A percentile compares a stretch with the other conserved stretches of the same genome.
Evolutionary conservation across 805 yeast species (phyloP).

Genomic region (Hanseniaspora singularis): DNA sequence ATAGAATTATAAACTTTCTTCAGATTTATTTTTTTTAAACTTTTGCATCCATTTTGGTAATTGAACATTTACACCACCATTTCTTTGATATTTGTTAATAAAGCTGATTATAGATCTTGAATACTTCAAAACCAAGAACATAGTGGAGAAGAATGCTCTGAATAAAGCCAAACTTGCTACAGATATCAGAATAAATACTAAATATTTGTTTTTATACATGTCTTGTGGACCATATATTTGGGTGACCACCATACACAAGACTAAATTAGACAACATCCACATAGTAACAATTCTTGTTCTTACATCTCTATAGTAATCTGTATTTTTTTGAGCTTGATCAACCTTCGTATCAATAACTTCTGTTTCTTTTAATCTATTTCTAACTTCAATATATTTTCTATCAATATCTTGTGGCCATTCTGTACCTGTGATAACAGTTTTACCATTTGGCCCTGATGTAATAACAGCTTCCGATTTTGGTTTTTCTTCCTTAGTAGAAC

Average conservation of each 20-base stretch:
- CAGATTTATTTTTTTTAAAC: slow-evolving; percentile 1
- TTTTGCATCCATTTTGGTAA: slow-evolving; percentile 9
- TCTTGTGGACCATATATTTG: slow-evolving; percentile 66
- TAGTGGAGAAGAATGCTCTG: slow-evolving; percentile 71
- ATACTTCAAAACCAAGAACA: slow-evolving; percentile 42
- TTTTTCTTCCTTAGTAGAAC: slow-evolving; percentile 64
- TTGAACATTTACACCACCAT: slow-evolving; percentile 19
- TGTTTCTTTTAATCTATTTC: slow-evolving; percentile 29
- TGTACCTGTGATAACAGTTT: slow-evolving; percentile 59
- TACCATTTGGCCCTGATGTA: slow-evolving; percentile 67
- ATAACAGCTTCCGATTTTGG: slow-evolving; percentile 73
- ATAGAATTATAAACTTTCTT: no score
- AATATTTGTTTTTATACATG: slow-evolving; percentile 56
- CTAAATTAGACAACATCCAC: slow-evolving; percentile 80
- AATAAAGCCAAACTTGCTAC: slow-evolving; percentile 75
- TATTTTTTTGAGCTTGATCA: slow-evolving; percentile 31
- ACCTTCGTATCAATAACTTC: slow-evolving; percentile 24
- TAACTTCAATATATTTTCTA: slow-evolving; percentile 29
- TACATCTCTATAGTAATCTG: slow-evolving; percentile 88
- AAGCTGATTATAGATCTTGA: slow-evolving; percentile 32
- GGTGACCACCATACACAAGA: slow-evolving; percentile 75
- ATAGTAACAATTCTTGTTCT: slow-evolving; percentile 88
- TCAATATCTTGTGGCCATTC: slow-evolving; percentile 33
- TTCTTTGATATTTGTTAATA: slow-evolving; percentile 31
- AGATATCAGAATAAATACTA: slow-evolving; percentile 79